phyloP scores from a whole-genome alignment of 2,329 filamentous ascomycete species.

The Calonectria naviculata region DNA sequence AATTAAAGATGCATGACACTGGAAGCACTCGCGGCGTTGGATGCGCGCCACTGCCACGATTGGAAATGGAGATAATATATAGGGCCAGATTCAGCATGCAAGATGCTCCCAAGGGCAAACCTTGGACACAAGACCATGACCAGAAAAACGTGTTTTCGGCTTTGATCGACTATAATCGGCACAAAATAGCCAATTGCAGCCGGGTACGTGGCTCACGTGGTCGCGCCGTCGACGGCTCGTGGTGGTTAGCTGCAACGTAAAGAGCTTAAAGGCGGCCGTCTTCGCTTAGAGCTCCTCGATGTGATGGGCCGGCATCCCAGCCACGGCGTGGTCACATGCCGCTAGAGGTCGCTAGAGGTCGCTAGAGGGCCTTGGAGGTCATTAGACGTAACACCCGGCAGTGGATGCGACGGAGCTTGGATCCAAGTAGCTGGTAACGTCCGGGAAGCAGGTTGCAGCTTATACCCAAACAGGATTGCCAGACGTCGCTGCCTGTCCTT shows the following conservation, averaged over 20 bases:
- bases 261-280: neutral
- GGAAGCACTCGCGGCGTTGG: neutral
- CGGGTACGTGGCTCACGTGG: neutral
- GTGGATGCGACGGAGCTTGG: neutral
- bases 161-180: neutral
- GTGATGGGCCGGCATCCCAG: neutral
- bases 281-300: neutral
- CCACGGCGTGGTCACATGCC: neutral
- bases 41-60: neutral
- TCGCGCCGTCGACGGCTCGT: neutral
- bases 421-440: constrained; percentile 6
- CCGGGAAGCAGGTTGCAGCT: neutral
- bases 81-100: neutral
- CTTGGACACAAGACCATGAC: neutral
- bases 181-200: neutral
- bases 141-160: neutral
- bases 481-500: neutral
- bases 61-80: neutral
- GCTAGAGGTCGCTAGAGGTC: too few relatives aligned
- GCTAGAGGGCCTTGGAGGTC: too few relatives aligned
- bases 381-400: neutral
- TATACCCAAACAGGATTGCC: constrained; percentile 4
- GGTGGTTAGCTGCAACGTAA: neutral
- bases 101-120: neutral
- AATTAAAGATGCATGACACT: neutral